Evolutionary conservation across 2,329 filamentous ascomycete species (phyloP), one percentile per base, ranked within the genome.

Genomic region (Elsinoe ampelina): DNA sequence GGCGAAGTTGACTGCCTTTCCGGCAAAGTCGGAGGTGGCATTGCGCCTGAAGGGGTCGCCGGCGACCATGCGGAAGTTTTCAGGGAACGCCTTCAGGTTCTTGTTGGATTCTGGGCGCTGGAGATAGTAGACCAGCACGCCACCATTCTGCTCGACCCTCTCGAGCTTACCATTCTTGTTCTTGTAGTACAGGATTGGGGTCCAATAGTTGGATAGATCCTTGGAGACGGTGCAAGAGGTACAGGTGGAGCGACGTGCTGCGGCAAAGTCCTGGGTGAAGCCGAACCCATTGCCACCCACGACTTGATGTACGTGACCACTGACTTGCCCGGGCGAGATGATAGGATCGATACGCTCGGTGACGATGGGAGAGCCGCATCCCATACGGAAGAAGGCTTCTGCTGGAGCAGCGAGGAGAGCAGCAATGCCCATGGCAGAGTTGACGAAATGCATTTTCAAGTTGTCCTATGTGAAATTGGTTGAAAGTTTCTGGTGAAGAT

Each of bases 201-300:
- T 82, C 87, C 87, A 91, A 75, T 92, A 91, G 70, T 85, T 85
- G 63, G 80, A 86, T 67, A 82, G 76, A 71, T 90, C 86, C 56
- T 80, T 80, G 63, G 78, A 81, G 66, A 87, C 76, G 59, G 78
- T 77, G 68, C 87, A 85, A 34, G 84, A 87, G 50, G 82, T 86
- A 76, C 87, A 92, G 22, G 79, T 77, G 32, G 85, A 87, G 57
- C 76, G 67, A 59, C 73, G 69, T 26, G 87, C 76, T 45, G 79
- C 74, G 57, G 80, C 74, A 63, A 82, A 86, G 41, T 77, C 81
- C 66, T 85, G 82, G 55, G 71, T 76, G 61, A 81, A 73, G 61
- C 78, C 75, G 64, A 90, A 90, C 62, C 75, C 83, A 70, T 81
- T 86, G 58, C 84, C 86, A 42, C 84, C 86, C 71, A 85, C 80